These are phyloP conservation scores for Paratinospora sagittata DNA, from an alignment of 164 flowering plant species.

Conservation along the genomic window DNA sequence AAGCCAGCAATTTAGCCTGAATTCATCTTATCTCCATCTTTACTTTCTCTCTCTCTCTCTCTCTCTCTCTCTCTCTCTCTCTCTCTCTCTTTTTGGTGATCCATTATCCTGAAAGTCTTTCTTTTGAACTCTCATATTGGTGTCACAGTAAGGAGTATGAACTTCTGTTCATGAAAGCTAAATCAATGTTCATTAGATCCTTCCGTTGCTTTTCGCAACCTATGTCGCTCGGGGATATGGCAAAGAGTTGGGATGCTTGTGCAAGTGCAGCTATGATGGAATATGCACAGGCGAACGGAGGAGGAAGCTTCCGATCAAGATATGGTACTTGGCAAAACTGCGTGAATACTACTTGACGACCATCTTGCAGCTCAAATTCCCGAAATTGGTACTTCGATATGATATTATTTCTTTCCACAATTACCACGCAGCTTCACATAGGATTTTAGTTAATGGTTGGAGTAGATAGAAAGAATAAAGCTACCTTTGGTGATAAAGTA, in stretches of 20 bases:
- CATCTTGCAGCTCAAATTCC: neutral
- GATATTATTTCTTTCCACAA: neutral
- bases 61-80: too few relatives aligned
- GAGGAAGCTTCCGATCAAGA: slow-evolving; percentile 78
- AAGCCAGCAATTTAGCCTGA: neutral
- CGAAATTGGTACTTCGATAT: neutral
- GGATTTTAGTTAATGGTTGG: neutral
- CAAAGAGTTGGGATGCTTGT: slow-evolving; percentile 77
- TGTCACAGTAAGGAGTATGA: slow-evolving; percentile 55
- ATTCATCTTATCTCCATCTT: too few relatives aligned
- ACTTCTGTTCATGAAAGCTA: slow-evolving; percentile 56
- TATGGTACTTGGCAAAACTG: slow-evolving; percentile 79
- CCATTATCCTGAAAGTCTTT: neutral
- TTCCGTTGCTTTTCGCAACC: slow-evolving; percentile 65
- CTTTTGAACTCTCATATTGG: neutral
- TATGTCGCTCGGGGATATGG: slow-evolving; percentile 60
- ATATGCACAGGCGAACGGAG: slow-evolving; percentile 64
- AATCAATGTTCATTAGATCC: slow-evolving; percentile 45
- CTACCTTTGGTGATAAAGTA: neutral
- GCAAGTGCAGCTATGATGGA: slow-evolving; percentile 57
- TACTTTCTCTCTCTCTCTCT: too few relatives aligned
- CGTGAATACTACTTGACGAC: slow-evolving; percentile 13
- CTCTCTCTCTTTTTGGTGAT: neutral
- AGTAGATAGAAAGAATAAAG: neutral
- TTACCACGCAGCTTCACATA: neutral